Percentiles rank a stretch among this genome's conserved stretches.
phyloP scores from a whole-genome alignment of 2,329 filamentous ascomycete genomes.

The Aspergillus proliferans region DNA sequence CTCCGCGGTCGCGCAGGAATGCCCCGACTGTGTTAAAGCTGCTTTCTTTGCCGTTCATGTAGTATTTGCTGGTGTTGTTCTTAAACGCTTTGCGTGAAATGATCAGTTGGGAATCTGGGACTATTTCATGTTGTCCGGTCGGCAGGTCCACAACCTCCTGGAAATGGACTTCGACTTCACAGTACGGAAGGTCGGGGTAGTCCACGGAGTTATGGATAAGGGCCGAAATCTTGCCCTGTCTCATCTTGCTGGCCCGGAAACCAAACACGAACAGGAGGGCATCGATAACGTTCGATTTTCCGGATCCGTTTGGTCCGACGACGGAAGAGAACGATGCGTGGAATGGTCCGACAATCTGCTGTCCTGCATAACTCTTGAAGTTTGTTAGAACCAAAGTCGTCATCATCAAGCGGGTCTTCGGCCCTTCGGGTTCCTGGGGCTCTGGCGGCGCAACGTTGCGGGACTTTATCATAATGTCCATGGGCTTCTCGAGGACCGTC shows the following conservation, averaged over 20 bases:
- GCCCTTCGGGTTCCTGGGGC: conserved; percentile 66
- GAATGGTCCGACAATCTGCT: conserved; percentile 93
- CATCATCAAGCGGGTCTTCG: conserved; percentile 84
- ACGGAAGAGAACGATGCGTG: conserved; percentile 97
- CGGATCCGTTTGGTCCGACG: conserved; percentile 94
- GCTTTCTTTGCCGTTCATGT: conserved; percentile 83
- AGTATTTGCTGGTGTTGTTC: conserved; percentile 98
- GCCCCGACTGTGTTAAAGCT: conserved; percentile 90
- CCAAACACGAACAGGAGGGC: conserved; percentile 98
- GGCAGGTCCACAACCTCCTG: conserved; percentile 88
- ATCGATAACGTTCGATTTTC: conserved; percentile 98
- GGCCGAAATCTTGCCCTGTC: conserved; percentile 95
- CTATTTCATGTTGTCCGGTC: conserved; percentile 64
- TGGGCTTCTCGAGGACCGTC: conserved; percentile 75
- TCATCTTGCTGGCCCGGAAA: conserved; percentile 98
- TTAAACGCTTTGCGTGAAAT: conserved; percentile 92
- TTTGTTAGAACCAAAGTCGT: conserved; percentile 88
- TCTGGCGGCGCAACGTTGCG: conserved; percentile 61
- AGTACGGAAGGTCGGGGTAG: conserved; percentile 76
- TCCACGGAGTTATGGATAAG: conserved; percentile 94
- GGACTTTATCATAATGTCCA: conserved; percentile 89
- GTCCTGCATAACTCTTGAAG: conserved; percentile 97
- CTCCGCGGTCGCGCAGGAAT: conserved; percentile 76
- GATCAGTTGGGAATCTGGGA: conserved; percentile 77
- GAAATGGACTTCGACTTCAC: conserved; percentile 95